Evolutionary conservation across 1,284 basidiomycete genomes (phyloP).

Genomic region (Termitomyces sp.): DNA sequence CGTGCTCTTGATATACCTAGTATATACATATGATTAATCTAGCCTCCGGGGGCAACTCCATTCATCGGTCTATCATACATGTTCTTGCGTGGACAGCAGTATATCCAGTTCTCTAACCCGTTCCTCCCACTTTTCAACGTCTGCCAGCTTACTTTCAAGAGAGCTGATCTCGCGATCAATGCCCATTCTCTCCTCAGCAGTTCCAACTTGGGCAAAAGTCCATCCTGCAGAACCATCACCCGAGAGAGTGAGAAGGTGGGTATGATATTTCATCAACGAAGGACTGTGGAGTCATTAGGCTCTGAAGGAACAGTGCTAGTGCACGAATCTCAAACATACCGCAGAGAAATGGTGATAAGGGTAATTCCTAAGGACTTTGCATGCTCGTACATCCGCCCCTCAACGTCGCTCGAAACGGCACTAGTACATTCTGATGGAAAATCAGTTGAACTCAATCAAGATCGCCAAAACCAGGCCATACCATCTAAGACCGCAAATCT

Average conservation of each 20-base stretch:
- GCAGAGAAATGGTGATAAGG: constrained; percentile 85
- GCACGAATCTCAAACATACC: constrained; percentile 34
- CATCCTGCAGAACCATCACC: constrained; percentile 63
- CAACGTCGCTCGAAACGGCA: constrained; percentile 94
- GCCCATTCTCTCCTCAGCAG: constrained; percentile 68
- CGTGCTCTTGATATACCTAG: neutral
- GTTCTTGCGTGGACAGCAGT: constrained; percentile 35
- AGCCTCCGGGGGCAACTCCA: neutral
- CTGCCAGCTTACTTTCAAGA: constrained; percentile 61
- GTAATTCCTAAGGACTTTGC: constrained; percentile 92
- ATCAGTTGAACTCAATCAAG: neutral
- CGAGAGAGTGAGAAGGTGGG: constrained; percentile 70
- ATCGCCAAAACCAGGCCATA: constrained; percentile 28
- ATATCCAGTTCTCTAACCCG: constrained; percentile 54
- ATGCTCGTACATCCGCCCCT: constrained; percentile 93
- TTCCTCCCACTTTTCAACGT: constrained; percentile 64
- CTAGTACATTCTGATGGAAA: constrained; percentile 78
- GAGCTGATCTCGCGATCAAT: constrained; percentile 66
- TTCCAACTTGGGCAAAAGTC: constrained; percentile 68
- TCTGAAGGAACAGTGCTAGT: neutral
- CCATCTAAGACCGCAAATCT: constrained; percentile 74
- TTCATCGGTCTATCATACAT: constrained; percentile 2
- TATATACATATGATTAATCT: neutral
- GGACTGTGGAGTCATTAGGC: constrained; percentile 42
- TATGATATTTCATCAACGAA: constrained; percentile 81